Base-by-base conservation (phyloP, 2,329 filamentous ascomycete species). In the Fusarium udum region DNA sequence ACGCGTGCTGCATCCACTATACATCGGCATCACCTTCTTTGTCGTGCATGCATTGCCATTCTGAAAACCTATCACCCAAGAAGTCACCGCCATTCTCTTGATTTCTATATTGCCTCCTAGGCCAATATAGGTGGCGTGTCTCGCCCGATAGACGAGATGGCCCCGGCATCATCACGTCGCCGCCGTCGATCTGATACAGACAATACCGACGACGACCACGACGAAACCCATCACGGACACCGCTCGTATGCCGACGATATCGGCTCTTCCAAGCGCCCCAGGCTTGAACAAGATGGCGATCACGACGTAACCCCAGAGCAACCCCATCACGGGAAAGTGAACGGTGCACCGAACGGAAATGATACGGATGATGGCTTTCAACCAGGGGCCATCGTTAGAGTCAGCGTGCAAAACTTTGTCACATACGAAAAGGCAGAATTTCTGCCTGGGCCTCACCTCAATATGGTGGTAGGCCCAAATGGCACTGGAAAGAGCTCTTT, bases 391-490 rank as follows among this genome's bases (percentile, higher is more conserved):
- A 97, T 99, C 75, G 91, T 98, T 55, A 90, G 95, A 40, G 94
- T 99, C 53, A 92, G 91, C 75, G 87, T 98, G 49, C 89, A 88
- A 55, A 93, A 98, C 82, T 99, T 99, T 77, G 94, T 99, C 62
- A 99, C 96, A 0, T 99, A 99, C 83, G 95, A 93, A 56, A 91
- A 92, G 60, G 95, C 95, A 62, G 95, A 97, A 74, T 98, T 98
- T 82, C 90, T 92, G 66, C 94, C 95, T 18, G 96, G 96, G 0
- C 95, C 96, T 2, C 95, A 93, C 80, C 83, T 99, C 78, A 99
- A 99, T 81, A 98, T 99, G 95, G 92, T 99, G 60, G 97, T 99
- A 76, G 96, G 96, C 0, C 96, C 96, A n/a, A 99, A 99, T 78
- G 96, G 96, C 39, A 98, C 96, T 1, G 96, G 96, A 62, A 99